Conservation (phyloP, 371 early-diverging fungal species). For the Mucor racemosus region DNA sequence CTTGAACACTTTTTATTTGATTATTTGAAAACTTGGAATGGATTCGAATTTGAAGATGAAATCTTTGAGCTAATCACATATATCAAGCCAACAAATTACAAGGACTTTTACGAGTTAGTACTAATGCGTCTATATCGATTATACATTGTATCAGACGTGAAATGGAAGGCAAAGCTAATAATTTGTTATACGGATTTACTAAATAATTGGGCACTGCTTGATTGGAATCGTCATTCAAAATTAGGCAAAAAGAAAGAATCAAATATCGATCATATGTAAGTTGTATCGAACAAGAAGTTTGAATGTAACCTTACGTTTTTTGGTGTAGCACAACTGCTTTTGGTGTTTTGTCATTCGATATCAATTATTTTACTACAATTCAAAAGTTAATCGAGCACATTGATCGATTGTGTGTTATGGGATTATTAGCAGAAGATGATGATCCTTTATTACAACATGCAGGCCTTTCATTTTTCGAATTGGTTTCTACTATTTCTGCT, state of each 20-base stretch:
- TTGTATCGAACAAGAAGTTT: not conserved
- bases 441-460: slow-evolving; percentile 60
- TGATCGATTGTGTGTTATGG: slow-evolving; percentile 47
- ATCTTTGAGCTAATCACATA: slow-evolving; percentile 55
- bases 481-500: slow-evolving; percentile 47
- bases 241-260: slow-evolving; percentile 17
- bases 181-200: slow-evolving; percentile 51
- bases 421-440: slow-evolving; percentile 49
- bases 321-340: slow-evolving; percentile 46
- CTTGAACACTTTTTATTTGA: slow-evolving; percentile 51
- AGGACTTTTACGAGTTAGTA: slow-evolving; percentile 33
- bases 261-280: slow-evolving; percentile 43
- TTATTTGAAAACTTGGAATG: slow-evolving; percentile 58
- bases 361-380: slow-evolving; percentile 56
- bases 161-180: slow-evolving; percentile 60
- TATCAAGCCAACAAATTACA: slow-evolving; percentile 46
- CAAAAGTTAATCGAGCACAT: slow-evolving; percentile 55
- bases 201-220: slow-evolving; percentile 55
- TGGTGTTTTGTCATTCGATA: slow-evolving; percentile 48
- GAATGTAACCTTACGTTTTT: not conserved
- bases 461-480: slow-evolving; percentile 59
- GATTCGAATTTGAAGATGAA: slow-evolving; percentile 49
- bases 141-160: slow-evolving; percentile 44
- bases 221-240: slow-evolving; percentile 52
- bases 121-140: slow-evolving; percentile 52